phyloP scores from a whole-genome alignment of 176 grass and related monocot species.

The Leersia perrieri region DNA sequence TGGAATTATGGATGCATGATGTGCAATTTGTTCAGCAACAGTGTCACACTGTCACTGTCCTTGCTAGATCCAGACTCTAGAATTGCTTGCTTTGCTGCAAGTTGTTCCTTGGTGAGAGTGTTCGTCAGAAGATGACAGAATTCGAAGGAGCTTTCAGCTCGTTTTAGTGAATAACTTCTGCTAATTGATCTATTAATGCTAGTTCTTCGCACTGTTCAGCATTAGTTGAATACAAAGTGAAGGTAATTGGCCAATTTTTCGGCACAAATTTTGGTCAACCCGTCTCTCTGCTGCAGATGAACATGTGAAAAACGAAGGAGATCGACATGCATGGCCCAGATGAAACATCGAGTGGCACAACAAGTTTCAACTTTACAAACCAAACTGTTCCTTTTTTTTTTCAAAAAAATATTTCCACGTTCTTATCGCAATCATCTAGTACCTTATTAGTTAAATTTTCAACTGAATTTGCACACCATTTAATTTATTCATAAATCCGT shows the following conservation, averaged over 20 bases:
- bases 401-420: slow-evolving; percentile 12
- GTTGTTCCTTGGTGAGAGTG: background rate
- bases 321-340: background rate
- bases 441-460: background rate
- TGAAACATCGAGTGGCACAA: background rate
- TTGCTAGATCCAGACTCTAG: background rate
- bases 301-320: background rate
- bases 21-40: background rate
- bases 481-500: background rate
- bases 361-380: background rate
- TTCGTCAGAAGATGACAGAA: background rate
- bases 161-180: background rate
- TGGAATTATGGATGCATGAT: background rate
- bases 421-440: background rate
- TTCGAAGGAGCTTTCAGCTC: background rate
- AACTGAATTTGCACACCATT: background rate
- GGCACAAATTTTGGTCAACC: background rate
- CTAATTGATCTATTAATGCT: background rate
- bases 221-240: background rate
- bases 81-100: background rate
- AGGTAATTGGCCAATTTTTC: background rate
- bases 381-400: background rate
- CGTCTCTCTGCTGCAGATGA: background rate
- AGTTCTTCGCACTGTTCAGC: background rate
- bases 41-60: background rate